A percentile compares a stretch with the other conserved stretches of the same genome.
Conservation (phyloP, 2,329 filamentous ascomycete genomes). For the Pleomassaria siparia region DNA sequence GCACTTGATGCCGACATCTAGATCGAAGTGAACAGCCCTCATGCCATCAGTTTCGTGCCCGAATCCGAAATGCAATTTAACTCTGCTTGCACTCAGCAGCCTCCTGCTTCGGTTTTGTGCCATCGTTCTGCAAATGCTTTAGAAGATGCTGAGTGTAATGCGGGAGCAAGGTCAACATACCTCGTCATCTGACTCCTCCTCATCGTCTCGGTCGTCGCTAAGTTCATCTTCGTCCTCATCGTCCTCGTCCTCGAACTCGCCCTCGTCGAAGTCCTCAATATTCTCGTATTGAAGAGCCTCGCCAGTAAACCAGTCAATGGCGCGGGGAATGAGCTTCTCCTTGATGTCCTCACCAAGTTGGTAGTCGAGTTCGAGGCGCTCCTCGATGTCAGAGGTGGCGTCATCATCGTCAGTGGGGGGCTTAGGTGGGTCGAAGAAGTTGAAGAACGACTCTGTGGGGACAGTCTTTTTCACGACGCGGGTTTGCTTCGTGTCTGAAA, state of each 20-base stretch:
- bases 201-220: slow-evolving; percentile 78
- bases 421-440: slow-evolving; percentile 97
- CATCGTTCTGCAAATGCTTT: slow-evolving; percentile 36
- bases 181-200: slow-evolving; percentile 53
- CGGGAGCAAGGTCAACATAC: slow-evolving; percentile 22
- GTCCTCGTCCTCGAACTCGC: slow-evolving; percentile 84
- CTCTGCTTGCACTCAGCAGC: slow-evolving; percentile 50
- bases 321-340: slow-evolving; percentile 97
- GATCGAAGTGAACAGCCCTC: slow-evolving; percentile 26
- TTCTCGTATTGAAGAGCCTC: slow-evolving; percentile 97
- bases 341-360: slow-evolving; percentile 99
- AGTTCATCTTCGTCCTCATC: slow-evolving; percentile 90
- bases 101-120: slow-evolving; percentile 49
- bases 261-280: slow-evolving; percentile 79
- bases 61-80: slow-evolving; percentile 23
- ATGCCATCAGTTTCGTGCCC: slow-evolving; percentile 22
- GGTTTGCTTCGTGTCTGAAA: slow-evolving; percentile 93
- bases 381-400: slow-evolving; percentile 87
- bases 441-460: slow-evolving; percentile 94
- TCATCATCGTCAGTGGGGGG: slow-evolving; percentile 78
- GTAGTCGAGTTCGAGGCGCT: slow-evolving; percentile 96
- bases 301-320: slow-evolving; percentile 99
- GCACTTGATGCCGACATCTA: slow-evolving; percentile 35
- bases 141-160: slow-evolving; percentile 6
- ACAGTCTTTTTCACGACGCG: slow-evolving; percentile 99